A percentile compares a stretch with the other conserved stretches of the same genome.
phyloP scores from a whole-genome alignment of 768 basidiomycete species.

The Dacryopinax primogenitus region DNA sequence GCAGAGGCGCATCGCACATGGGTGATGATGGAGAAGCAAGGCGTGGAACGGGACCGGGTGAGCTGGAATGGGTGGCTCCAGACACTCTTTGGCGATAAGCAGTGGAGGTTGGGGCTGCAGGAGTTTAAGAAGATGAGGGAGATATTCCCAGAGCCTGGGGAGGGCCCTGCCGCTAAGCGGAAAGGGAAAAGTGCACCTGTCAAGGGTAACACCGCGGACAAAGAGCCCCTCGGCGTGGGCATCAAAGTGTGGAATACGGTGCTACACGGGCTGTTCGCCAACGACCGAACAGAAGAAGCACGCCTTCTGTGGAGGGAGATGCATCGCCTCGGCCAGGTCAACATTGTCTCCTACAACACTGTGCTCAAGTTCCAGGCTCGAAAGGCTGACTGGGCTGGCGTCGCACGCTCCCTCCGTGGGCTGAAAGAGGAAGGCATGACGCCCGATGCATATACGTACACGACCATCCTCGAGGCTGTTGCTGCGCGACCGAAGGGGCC shows the following conservation, averaged over 20 bases:
- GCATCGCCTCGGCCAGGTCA: constrained; percentile 40
- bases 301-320: constrained; percentile 32
- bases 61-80: constrained; percentile 1
- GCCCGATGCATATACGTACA: constrained; percentile 78
- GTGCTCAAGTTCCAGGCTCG: constrained; percentile 57
- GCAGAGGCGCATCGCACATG: background rate
- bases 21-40: background rate
- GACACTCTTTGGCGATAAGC: background rate
- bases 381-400: constrained; percentile 46
- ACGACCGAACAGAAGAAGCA: constrained; percentile 27
- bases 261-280: constrained; percentile 49
- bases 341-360: constrained; percentile 69
- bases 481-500: constrained; percentile 52
- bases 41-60: background rate
- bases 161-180: background rate
- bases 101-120: background rate
- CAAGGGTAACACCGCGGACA: background rate
- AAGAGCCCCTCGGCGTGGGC: background rate
- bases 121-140: constrained; percentile 1
- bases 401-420: constrained; percentile 45
- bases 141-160: background rate
- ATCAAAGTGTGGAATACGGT: constrained; percentile 49
- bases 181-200: background rate
- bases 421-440: constrained; percentile 43
- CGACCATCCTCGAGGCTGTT: constrained; percentile 71